Conservation (phyloP, 306 rosid genomes). For the Rosa multiflora region DNA sequence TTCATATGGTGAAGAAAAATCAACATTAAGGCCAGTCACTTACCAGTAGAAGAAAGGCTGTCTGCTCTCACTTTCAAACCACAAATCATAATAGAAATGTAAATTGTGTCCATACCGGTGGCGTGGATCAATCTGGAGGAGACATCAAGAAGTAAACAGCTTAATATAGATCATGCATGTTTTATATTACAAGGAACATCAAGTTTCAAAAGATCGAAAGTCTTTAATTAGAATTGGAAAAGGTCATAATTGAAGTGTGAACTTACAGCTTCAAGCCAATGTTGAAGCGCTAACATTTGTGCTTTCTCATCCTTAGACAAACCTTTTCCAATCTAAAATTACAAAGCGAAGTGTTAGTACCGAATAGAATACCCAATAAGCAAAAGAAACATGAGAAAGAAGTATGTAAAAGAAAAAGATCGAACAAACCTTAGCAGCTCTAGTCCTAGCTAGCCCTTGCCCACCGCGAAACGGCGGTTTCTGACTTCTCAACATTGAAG, state of each 20-base stretch:
- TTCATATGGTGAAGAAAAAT: not conserved
- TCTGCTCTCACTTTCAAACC: conserved; percentile 77
- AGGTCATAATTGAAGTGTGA: not conserved
- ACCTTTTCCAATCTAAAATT: conserved; percentile 83
- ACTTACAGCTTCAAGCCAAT: conserved; percentile 97
- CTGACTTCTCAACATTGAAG: conserved; percentile 65
- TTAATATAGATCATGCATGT: not conserved
- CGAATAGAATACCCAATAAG: not conserved
- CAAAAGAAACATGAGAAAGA: not conserved
- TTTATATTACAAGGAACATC: not conserved
- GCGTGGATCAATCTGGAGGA: conserved; percentile 84
- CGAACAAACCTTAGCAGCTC: conserved; percentile 77
- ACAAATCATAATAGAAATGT: conserved; percentile 75
- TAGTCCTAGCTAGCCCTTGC: conserved; percentile 73
- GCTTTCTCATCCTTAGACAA: conserved; percentile 96
- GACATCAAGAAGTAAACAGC: conserved; percentile 8
- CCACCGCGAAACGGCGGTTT: conserved; percentile 82
- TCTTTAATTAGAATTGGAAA: not conserved
- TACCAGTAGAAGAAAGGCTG: conserved; percentile 96
- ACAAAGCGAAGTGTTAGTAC: not conserved
- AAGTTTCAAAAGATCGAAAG: not conserved
- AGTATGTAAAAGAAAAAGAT: not conserved
- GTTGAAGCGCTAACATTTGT: conserved; percentile 86
- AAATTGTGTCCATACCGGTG: conserved; percentile 94
- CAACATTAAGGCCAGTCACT: conserved; percentile 10